phyloP scores from a whole-genome alignment of 2,329 filamentous ascomycete genomes.

The Fusarium sp. region DNA sequence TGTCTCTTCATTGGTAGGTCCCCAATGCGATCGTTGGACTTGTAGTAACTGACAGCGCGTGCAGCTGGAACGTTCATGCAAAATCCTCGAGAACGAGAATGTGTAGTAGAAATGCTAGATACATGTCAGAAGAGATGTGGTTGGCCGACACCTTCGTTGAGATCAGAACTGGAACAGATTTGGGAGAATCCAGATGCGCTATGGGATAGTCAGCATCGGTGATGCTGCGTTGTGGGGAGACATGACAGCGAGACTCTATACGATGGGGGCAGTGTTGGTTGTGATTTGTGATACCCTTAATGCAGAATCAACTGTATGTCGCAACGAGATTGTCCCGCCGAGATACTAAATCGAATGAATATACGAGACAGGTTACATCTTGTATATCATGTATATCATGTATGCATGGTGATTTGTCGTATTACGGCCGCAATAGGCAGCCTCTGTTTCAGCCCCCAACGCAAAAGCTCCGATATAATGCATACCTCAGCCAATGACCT shows the following conservation, averaged over 20 bases:
- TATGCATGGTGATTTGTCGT: neutral
- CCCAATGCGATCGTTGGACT: accelerated
- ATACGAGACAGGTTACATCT: neutral
- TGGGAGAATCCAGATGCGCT: constrained; percentile 19
- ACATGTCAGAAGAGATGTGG: constrained; percentile 32
- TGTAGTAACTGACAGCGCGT: accelerated
- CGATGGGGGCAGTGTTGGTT: no score
- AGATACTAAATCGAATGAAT: neutral
- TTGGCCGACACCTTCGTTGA: constrained; percentile 34
- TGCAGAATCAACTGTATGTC: no score
- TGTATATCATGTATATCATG: neutral
- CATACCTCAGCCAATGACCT: neutral
- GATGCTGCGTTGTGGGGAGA: neutral
- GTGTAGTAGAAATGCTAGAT: constrained; percentile 32
- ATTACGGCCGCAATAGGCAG: neutral
- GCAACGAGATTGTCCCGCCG: accelerated
- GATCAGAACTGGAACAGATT: constrained; percentile 31
- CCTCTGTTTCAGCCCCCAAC: neutral
- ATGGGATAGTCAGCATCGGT: neutral
- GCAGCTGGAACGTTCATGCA: constrained; percentile 33
- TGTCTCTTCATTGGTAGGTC: constrained; percentile 46
- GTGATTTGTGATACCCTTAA: neutral
- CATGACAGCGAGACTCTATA: neutral
- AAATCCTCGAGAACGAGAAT: constrained; percentile 10
- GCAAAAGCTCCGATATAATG: neutral